Conservation (phyloP, 2,329 filamentous ascomycete species). For the Knoxdaviesia capensis region DNA sequence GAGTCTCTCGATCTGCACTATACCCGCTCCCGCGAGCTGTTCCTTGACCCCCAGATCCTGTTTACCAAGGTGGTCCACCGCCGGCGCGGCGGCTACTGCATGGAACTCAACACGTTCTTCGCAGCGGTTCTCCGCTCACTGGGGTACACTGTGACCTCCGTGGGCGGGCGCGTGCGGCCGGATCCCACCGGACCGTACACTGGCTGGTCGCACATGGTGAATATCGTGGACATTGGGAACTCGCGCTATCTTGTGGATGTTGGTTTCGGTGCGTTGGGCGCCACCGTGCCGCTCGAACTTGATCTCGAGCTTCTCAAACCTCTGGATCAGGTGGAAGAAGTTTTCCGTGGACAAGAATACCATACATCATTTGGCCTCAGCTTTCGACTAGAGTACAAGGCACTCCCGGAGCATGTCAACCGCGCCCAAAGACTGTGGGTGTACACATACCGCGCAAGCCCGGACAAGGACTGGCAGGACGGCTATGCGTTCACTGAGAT, state of each 20-base stretch:
- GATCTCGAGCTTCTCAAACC: too few species aligned
- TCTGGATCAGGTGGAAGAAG: conserved; percentile 7
- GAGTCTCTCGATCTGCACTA: conserved; percentile 35
- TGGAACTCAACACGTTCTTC: conserved; percentile 27
- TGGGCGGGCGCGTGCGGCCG: conserved; percentile 21
- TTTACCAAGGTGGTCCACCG: conserved; percentile 23
- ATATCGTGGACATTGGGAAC: conserved; percentile 31
- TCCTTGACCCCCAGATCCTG: conserved; percentile 18
- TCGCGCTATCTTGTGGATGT: conserved; percentile 33
- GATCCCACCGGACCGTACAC: conserved; percentile 1
- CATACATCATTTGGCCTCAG: conserved; percentile 12
- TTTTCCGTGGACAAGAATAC: neutral
- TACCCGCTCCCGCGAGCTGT: conserved; percentile 13
- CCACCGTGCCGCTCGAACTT: conserved; percentile 14
- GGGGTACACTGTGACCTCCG: conserved; percentile 27
- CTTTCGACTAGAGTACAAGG: conserved; percentile 20
- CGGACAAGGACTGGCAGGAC: conserved; percentile 19
- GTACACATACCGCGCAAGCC: conserved; percentile 12
- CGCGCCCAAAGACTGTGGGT: conserved; percentile 17
- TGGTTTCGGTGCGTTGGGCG: conserved; percentile 32
- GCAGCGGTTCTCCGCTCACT: conserved; percentile 24
- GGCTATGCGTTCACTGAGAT: conserved; percentile 30
- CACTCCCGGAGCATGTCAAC: conserved; percentile 13
- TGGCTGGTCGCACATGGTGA: conserved; percentile 35
- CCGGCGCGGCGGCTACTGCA: conserved; percentile 30